Base-by-base conservation (phyloP, 768 basidiomycete species). In the Suillus weaverae region DNA sequence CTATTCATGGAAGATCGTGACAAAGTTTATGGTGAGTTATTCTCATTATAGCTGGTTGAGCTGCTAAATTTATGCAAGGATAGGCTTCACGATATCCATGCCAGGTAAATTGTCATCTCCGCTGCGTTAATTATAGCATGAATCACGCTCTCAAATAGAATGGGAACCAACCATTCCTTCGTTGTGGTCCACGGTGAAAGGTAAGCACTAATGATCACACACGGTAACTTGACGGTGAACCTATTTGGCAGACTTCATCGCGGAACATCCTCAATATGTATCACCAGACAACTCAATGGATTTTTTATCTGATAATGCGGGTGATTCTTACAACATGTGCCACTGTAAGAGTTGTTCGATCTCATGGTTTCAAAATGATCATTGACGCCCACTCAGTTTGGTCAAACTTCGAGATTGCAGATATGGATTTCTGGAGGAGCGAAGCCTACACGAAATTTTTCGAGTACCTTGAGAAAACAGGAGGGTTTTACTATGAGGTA, bases 331-430 rank as follows among this genome's bases (percentile, higher is more conserved):
- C 71, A 90, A 89, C 75, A 74, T 81, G 55, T 90, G 89, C 69
- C 86, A 89, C 68, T 88, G 85, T 87, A 67, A 69, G 86, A 44
- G 13, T 36, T n/a, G 26, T 46, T 26, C 55, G 8, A 16, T 36
- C n/a, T 22, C 57, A 38, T 35, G 22, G 36, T 13, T 20, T 11
- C 8, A 41, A 11, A 18, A 10, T 5, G 10, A 22, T 35, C 5
- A 60, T 62, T 62, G 20, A 59, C 9, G 20, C 36, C 16, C 6
- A 35, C 61, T 2, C 62, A 93, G 92, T 93, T 81, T 95, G 94
- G 94, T 92, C 89, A 69, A 97, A 95, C 76, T 97, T 97, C 70
- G 95, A 97, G 74, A 97, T 97, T 65, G 95, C 83, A 6, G 84
- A 88, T 70, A 83, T 96, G 66, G 88, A 92, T 66, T 85, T 96